Conservation (phyloP, 371 early-diverging fungal species). For the Mucor sp. region DNA sequence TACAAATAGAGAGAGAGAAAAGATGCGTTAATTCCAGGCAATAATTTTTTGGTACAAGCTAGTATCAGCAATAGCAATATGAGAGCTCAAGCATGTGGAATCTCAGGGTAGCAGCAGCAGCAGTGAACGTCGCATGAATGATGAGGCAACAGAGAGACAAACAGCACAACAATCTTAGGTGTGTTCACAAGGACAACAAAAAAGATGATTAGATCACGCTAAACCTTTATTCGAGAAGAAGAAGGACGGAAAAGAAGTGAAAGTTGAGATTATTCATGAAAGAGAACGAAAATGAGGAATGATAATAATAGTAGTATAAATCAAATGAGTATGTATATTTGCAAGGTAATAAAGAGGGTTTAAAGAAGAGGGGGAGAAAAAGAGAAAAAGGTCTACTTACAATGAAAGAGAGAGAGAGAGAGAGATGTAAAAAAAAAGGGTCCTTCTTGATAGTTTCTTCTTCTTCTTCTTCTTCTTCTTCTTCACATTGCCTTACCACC, state of each 20-base stretch:
- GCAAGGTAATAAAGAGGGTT: not conserved
- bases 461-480: slow-evolving; percentile 11
- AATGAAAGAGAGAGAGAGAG: not conserved
- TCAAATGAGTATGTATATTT: slow-evolving; percentile 1
- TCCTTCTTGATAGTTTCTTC: slow-evolving; percentile 3
- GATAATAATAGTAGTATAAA: not conserved
- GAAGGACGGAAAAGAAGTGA: slow-evolving; percentile 2
- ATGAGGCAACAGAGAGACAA: not conserved
- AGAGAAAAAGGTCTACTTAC: not conserved
- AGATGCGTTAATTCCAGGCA: not conserved
- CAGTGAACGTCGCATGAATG: not conserved
- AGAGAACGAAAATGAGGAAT: not conserved
- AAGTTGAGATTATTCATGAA: not conserved
- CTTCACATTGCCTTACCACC: not conserved
- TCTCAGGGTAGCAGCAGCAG: not conserved
- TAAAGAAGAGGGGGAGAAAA: too few species aligned
- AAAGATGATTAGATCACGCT: slow-evolving; percentile 9
- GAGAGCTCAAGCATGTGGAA: not conserved
- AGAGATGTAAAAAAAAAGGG: slow-evolving; percentile 7
- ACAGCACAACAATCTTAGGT: not conserved
- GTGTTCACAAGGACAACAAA: not conserved
- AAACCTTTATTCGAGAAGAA: slow-evolving; percentile 4
- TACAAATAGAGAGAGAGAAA: not conserved
- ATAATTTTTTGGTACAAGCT: not conserved
- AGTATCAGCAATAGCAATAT: not conserved